Evolutionary conservation across 306 rosid genomes (phyloP).

Genomic region (Sicyos baderoa): DNA sequence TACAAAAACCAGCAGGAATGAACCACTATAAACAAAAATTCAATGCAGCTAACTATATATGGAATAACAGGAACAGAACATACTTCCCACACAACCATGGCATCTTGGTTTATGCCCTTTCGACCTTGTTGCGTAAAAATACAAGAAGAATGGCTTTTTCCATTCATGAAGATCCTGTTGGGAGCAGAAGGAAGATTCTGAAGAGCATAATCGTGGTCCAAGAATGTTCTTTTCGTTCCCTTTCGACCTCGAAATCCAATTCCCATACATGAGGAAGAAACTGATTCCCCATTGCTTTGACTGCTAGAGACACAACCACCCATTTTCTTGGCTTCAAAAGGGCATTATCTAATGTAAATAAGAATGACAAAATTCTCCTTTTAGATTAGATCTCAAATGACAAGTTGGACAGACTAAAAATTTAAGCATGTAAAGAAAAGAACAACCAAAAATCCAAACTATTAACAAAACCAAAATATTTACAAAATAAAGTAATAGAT

Average conservation of each 20-base stretch:
- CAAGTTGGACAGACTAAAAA: constrained; percentile 25
- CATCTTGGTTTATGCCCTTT: constrained; percentile 93
- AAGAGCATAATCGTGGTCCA: constrained; percentile 51
- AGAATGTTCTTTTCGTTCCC: constrained; percentile 64
- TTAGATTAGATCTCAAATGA: constrained; percentile 44
- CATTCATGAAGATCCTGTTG: constrained; percentile 63
- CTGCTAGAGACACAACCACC: constrained; percentile 87
- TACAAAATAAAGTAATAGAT: not conserved
- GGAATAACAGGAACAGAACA: constrained; percentile 31
- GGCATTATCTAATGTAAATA: constrained; percentile 29
- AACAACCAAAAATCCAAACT: constrained; percentile 30
- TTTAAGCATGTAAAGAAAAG: constrained; percentile 36
- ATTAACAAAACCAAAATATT: constrained; percentile 12
- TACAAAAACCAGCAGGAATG: constrained; percentile 12
- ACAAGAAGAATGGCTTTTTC: constrained; percentile 73
- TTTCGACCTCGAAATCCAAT: constrained; percentile 34
- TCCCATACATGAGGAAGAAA: constrained; percentile 45
- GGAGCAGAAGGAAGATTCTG: constrained; percentile 63
- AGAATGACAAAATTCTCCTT: constrained; percentile 29
- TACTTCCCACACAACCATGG: constrained; percentile 99
- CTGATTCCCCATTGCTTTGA: constrained; percentile 61
- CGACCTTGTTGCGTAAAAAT: constrained; percentile 87
- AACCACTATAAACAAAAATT: not conserved
- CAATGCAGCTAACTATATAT: not conserved
- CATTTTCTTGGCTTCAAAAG: constrained; percentile 58